Evolutionary conservation across 306 rosid species (phyloP).

Genomic region (Malus domestica): ASM211411v1 NC_041800.1:32128233-32128732

Average conservation of each 20-base stretch:
- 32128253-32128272: neutral
- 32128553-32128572: neutral
- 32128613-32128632: neutral
- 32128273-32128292: too few species aligned
- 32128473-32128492: neutral
- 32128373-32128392: too few species aligned
- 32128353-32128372: neutral
- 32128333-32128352: neutral
- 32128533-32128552: neutral
- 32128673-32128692: constrained; percentile 1
- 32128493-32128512: too few species aligned
- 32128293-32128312: neutral
- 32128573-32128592: neutral
- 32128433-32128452: too few species aligned
- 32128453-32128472: neutral
- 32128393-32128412: too few species aligned
- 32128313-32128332: neutral
- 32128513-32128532: neutral
- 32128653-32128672: constrained; percentile 2
- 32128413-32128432: neutral
- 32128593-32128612: too few species aligned
- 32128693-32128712: neutral
- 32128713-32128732: constrained; percentile 3
- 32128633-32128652: neutral
- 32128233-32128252: neutral